phyloP scores from a whole-genome alignment of 2,329 filamentous ascomycete species.

The Fusarium hainanense region DNA sequence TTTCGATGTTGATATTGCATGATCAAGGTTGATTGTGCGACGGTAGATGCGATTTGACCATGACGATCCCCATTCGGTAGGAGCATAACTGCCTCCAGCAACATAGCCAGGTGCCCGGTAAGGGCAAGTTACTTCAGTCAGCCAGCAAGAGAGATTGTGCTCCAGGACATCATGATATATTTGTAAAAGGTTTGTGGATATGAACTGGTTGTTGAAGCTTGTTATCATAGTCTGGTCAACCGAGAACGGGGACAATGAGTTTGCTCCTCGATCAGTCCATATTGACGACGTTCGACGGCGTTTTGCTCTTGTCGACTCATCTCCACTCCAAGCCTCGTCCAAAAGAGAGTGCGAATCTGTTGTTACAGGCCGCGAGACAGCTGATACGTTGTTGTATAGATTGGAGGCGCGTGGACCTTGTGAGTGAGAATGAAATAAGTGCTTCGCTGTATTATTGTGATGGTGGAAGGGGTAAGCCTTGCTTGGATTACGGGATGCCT shows the following conservation, averaged over 20 bases:
- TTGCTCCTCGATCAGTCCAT: constrained; percentile 16
- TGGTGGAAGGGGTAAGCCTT: neutral
- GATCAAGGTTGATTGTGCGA: constrained; percentile 40
- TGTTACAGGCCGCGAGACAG: constrained; percentile 1
- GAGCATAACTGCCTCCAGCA: neutral
- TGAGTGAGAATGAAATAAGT: constrained; percentile 1
- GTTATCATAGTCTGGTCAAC: constrained; percentile 42
- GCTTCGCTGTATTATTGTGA: neutral
- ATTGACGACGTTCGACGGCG: constrained; percentile 30
- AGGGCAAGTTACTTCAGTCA: constrained; percentile 43
- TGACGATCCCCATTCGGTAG: constrained; percentile 40
- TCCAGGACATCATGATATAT: constrained; percentile 44
- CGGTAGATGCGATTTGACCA: constrained; percentile 45
- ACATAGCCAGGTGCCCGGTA: constrained; percentile 35
- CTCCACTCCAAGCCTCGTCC: neutral
- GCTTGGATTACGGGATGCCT: neutral
- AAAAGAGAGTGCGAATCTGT: constrained; percentile 4
- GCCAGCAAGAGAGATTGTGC: constrained; percentile 43
- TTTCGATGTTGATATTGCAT: constrained; percentile 36
- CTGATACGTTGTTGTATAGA: constrained; percentile 10
- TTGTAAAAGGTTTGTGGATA: constrained; percentile 39
- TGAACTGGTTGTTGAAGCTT: constrained; percentile 41
- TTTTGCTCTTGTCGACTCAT: constrained; percentile 16
- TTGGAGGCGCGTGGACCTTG: neutral
- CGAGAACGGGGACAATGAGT: constrained; percentile 37